These are phyloP conservation scores for Gaeumannomyces sp. DNA, from an alignment of 2,329 filamentous ascomycete genomes.

Conservation along the genomic window DNA sequence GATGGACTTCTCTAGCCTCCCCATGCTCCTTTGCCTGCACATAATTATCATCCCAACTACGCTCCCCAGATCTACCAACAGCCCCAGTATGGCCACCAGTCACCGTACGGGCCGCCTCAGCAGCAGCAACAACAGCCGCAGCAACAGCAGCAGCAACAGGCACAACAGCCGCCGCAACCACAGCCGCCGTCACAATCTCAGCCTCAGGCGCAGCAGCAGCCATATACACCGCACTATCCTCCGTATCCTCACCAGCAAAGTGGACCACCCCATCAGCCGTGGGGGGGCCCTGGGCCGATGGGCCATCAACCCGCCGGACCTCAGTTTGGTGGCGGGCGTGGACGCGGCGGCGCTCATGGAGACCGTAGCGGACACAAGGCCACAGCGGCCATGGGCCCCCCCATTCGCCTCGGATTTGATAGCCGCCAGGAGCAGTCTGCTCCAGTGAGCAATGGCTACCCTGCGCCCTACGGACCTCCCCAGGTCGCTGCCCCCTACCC, in stretches of 20 bases:
- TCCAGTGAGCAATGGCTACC: slow-evolving; percentile 38
- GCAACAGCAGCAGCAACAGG: slow-evolving; percentile 17
- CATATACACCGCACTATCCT: slow-evolving; percentile 22
- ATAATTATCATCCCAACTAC: slow-evolving; percentile 55
- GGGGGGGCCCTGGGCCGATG: slow-evolving; percentile 25
- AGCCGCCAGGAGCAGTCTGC: slow-evolving; percentile 34
- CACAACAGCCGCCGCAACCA: slow-evolving; percentile 18
- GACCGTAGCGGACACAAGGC: slow-evolving; percentile 30
- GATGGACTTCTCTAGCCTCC: slow-evolving; percentile 32
- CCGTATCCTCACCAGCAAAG: slow-evolving; percentile 23
- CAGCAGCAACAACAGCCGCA: slow-evolving; percentile 10
- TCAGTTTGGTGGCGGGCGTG: slow-evolving; percentile 33
- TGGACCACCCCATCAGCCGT: slow-evolving; percentile 34
- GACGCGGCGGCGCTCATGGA: slow-evolving; percentile 32
- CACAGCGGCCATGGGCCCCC: slow-evolving; percentile 42
- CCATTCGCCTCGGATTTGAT: slow-evolving; percentile 50
- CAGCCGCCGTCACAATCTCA: slow-evolving; percentile 24
- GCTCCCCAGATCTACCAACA: slow-evolving; percentile 46
- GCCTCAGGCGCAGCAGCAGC: slow-evolving; percentile 24
- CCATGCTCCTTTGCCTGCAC: slow-evolving; percentile 42
- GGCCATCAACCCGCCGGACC: slow-evolving; percentile 18
- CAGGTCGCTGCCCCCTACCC: slow-evolving; percentile 25
- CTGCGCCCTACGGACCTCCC: slow-evolving; percentile 25
- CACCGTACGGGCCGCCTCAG: slow-evolving; percentile 27
- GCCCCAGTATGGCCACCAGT: slow-evolving; percentile 31